phyloP scores from a whole-genome alignment of 805 yeast species.

The baker's yeast (Saccharomyces cerevisiae) region DNA sequence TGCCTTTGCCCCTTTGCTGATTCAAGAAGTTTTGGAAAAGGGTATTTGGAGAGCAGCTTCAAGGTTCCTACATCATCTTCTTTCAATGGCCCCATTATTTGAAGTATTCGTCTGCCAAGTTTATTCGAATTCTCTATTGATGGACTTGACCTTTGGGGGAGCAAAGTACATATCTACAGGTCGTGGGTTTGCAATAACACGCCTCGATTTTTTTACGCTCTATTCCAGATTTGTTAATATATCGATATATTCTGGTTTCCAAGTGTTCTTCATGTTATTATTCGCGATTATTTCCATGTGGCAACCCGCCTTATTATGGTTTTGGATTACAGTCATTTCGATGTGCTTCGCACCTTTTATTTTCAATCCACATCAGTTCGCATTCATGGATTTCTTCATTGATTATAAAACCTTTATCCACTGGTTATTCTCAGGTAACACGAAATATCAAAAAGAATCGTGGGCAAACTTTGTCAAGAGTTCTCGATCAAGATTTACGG shows the following conservation, averaged over 20 bases:
- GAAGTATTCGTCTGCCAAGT: conserved; percentile 95
- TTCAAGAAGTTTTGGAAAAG: conserved; percentile 82
- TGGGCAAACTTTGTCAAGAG: conserved; percentile 74
- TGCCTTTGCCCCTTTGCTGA: conserved; percentile 77
- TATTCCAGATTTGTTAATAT: conserved; percentile 70
- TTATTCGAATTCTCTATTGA: conserved; percentile 68
- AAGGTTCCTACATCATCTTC: conserved; percentile 65
- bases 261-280: conserved; percentile 57
- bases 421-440: conserved; percentile 80
- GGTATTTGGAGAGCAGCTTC: conserved; percentile 68
- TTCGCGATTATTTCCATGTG: conserved; percentile 77
- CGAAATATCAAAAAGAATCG: conserved; percentile 55
- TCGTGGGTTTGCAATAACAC: conserved; percentile 82
- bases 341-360: conserved; percentile 64
- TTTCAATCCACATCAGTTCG: conserved; percentile 72
- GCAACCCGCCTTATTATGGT: conserved; percentile 66
- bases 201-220: conserved; percentile 61
- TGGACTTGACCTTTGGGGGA: conserved; percentile 81
- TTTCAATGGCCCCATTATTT: conserved; percentile 80
- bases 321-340: conserved; percentile 63
- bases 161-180: conserved; percentile 91
- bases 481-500: conserved; percentile 83
- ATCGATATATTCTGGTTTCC: conserved; percentile 72
- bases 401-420: conserved; percentile 56
- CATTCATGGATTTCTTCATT: conserved; percentile 58